Evolutionary conservation across 257 asterid genomes (phyloP).

Genomic region (Cinchona pubescens): DNA sequence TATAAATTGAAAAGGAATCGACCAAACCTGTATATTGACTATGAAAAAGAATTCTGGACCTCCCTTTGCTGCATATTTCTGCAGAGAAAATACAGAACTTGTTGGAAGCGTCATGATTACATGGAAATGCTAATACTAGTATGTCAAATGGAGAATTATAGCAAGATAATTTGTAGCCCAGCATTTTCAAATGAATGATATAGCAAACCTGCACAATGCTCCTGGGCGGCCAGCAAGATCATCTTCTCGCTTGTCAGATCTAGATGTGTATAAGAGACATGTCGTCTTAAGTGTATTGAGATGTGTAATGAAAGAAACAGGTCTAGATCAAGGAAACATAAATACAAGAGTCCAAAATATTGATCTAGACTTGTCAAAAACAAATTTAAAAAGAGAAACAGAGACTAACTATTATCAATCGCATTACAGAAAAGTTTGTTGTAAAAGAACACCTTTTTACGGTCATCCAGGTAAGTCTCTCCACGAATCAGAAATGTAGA

Average conservation of each 20-base stretch:
- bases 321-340: constrained; percentile 15
- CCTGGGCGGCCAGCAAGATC: constrained; percentile 94
- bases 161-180: constrained; percentile 4
- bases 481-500: constrained; percentile 90
- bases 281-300: too few species aligned
- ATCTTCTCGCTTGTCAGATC: constrained; percentile 95
- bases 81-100: constrained; percentile 2
- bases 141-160: constrained; percentile 1
- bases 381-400: background rate
- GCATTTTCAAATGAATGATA: constrained; percentile 4
- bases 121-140: constrained; percentile 9
- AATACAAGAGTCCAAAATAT: background rate
- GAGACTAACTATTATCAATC: background rate
- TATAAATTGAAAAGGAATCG: constrained; percentile 10
- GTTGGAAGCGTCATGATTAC: constrained; percentile 23
- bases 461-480: constrained; percentile 83
- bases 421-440: constrained; percentile 3
- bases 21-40: constrained; percentile 82
- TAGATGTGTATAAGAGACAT: too few species aligned
- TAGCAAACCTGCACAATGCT: constrained; percentile 82
- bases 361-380: background rate
- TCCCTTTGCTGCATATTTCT: constrained; percentile 88
- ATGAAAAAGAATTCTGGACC: constrained; percentile 93
- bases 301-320: too few species aligned
- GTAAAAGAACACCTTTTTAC: constrained; percentile 59